Evolutionary conservation across 2,329 filamentous ascomycete species (phyloP).

Genomic region (Ascochyta viciae-villosae): DNA sequence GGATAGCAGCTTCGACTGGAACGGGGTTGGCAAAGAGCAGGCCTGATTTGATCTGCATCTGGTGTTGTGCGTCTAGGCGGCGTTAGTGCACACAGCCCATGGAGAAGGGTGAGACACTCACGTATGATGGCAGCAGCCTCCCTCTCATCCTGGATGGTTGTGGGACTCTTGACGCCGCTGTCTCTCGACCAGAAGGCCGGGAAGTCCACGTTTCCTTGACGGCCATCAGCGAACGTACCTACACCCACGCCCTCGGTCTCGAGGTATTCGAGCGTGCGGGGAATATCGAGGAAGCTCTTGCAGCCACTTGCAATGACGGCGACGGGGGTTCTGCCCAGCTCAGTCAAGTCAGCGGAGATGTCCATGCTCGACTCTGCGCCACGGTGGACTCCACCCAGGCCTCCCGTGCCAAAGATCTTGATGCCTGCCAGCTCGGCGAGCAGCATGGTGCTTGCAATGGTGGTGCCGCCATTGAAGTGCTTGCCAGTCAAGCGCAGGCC

Average conservation of each 20-base stretch:
- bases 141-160: constrained; percentile 73
- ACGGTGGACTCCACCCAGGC: constrained; percentile 91
- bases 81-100: constrained; percentile 4
- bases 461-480: constrained; percentile 85
- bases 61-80: constrained; percentile 70
- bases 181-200: constrained; percentile 93
- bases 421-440: constrained; percentile 87
- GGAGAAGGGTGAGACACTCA: constrained; percentile 48
- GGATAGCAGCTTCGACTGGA: constrained; percentile 72
- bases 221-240: constrained; percentile 86
- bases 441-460: constrained; percentile 91
- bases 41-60: constrained; percentile 76
- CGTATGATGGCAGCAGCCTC: constrained; percentile 90
- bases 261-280: constrained; percentile 82
- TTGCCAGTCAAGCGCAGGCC: constrained; percentile 74
- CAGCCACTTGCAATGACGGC: constrained; percentile 89
- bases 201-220: constrained; percentile 76
- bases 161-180: constrained; percentile 81
- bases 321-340: constrained; percentile 87
- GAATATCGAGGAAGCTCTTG: constrained; percentile 95
- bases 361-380: constrained; percentile 88
- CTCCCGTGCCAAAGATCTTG: constrained; percentile 91
- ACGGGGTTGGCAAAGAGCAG: constrained; percentile 91
- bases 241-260: constrained; percentile 80
- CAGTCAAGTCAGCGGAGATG: constrained; percentile 92